Base-by-base conservation (phyloP, 139 green algal species). In the Microglena sp. region DNA sequence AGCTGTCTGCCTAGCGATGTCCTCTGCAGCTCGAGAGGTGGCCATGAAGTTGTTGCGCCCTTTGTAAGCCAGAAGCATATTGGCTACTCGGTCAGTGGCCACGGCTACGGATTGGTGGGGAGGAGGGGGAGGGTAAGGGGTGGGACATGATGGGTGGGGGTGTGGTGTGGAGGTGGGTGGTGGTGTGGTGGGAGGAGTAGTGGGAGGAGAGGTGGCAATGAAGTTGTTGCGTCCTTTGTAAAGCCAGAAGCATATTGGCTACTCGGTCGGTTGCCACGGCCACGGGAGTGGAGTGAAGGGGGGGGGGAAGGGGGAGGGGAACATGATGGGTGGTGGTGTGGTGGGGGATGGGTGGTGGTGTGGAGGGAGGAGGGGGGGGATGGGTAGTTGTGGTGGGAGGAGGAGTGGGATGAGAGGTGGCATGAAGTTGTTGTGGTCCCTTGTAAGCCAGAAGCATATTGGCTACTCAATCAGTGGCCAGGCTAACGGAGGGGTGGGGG, bases 241-340 rank as follows among this genome's bases (percentile, higher is more conserved):
- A n/a, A 0, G 88, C 85, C 60, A 96, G 85, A 75, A 96, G 66
- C 36, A 95, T 62, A 70, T 95, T 96, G n/a, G 84, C 88, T 29
- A 96, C 70, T 29, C 84, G 79, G 67, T 92, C 85, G 11, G 70
- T 80, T 26, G 82, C 80, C 46, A 94, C 82, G 59, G 74, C 66
- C 68, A 67, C 55, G n/a, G n/a, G n/a, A n/a, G n/a, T n/a, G n/a
- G n/a, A n/a, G n/a, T n/a, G n/a, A n/a, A n/a, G n/a, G n/a, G n/a
- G n/a, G n/a, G n/a, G n/a, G n/a, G n/a, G n/a, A n/a, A n/a, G n/a
- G n/a, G n/a, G n/a, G n/a, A n/a, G n/a, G n/a, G n/a, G n/a, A n/a
- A n/a, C n/a, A n/a, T n/a, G n/a, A n/a, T n/a, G n/a, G n/a, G n/a
- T n/a, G n/a, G n/a, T n/a, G n/a, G n/a, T n/a, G n/a, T n/a, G n/a